Evolutionary conservation across 2,329 filamentous ascomycete genomes (phyloP).

Genomic region (Fusarium agapanthi): DNA sequence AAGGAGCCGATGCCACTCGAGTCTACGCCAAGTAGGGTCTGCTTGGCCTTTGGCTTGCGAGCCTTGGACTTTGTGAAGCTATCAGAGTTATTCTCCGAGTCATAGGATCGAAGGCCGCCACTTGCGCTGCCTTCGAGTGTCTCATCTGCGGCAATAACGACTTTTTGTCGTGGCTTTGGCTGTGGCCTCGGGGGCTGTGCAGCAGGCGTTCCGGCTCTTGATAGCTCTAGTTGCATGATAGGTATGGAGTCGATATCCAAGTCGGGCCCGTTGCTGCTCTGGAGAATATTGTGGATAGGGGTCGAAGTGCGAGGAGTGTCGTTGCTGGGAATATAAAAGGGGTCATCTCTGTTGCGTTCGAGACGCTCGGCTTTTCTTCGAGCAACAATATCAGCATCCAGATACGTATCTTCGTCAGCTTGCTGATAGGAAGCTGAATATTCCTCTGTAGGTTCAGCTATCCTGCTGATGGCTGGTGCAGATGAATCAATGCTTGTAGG

Average conservation of each 20-base stretch:
- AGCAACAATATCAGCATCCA: conserved; percentile 78
- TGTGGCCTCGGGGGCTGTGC: conserved; percentile 46
- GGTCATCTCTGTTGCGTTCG: conserved; percentile 90
- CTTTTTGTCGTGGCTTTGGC: conserved; percentile 62
- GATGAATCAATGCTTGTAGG: conserved; percentile 61
- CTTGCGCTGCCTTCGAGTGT: conserved; percentile 66
- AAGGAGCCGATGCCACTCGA: conserved; percentile 82
- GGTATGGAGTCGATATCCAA: conserved; percentile 95
- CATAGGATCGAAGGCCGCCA: conserved; percentile 58
- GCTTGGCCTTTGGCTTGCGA: conserved; percentile 67
- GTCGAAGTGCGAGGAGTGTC: conserved; percentile 72
- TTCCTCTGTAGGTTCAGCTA: conserved; percentile 62
- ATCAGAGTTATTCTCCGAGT: conserved; percentile 63
- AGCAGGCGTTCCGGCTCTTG: conserved; percentile 54
- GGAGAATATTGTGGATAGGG: conserved; percentile 80
- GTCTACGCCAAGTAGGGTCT: conserved; percentile 81
- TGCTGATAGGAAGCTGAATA: conserved; percentile 66
- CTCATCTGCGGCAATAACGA: conserved; percentile 78
- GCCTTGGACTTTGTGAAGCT: conserved; percentile 58
- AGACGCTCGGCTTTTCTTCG: conserved; percentile 78
- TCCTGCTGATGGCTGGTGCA: conserved; percentile 62
- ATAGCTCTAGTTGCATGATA: conserved; percentile 89
- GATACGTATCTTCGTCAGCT: conserved; percentile 68
- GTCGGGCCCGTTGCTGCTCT: conserved; percentile 76
- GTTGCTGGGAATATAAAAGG: conserved; percentile 83